Percentiles rank a stretch among this genome's conserved stretches.
phyloP scores from a whole-genome alignment of 2,329 filamentous ascomycete species.

The Epichloe festucae region DNA sequence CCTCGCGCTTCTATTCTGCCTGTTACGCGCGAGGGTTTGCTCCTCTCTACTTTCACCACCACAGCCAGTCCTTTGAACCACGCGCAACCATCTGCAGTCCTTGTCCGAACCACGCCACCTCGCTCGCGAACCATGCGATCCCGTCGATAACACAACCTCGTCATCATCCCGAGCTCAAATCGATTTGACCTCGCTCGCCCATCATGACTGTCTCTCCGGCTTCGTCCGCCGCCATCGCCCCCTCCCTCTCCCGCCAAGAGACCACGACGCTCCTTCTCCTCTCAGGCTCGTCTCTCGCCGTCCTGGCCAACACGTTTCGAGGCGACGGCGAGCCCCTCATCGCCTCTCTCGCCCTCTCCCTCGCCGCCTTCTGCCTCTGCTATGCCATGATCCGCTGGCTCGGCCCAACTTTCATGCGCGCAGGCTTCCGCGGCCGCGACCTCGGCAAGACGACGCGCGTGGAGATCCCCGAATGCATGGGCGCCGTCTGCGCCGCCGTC shows the following conservation, averaged over 20 bases:
- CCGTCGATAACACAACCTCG: no score
- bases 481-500: slow-evolving; percentile 80
- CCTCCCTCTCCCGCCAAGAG: slow-evolving; percentile 37
- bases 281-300: slow-evolving; percentile 53
- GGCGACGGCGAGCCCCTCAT: slow-evolving; percentile 81
- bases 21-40: no score
- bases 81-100: no score
- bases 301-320: slow-evolving; percentile 70
- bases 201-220: background rate
- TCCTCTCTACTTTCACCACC: no score
- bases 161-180: no score
- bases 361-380: slow-evolving; percentile 66
- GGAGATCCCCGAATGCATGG: slow-evolving; percentile 93
- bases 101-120: no score
- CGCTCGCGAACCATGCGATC: background rate
- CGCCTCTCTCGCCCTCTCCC: slow-evolving; percentile 76
- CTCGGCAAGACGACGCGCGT: slow-evolving; percentile 57
- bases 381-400: slow-evolving; percentile 91
- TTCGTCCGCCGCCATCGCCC: background rate
- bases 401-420: slow-evolving; percentile 74
- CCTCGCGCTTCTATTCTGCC: background rate
- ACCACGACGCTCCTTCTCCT: slow-evolving; percentile 47
- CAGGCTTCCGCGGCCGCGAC: slow-evolving; percentile 81
- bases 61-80: no score
- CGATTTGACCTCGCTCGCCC: background rate